Conservation (phyloP, 495 filamentous ascomycete species). For the Bombardia bombarda region DNA sequence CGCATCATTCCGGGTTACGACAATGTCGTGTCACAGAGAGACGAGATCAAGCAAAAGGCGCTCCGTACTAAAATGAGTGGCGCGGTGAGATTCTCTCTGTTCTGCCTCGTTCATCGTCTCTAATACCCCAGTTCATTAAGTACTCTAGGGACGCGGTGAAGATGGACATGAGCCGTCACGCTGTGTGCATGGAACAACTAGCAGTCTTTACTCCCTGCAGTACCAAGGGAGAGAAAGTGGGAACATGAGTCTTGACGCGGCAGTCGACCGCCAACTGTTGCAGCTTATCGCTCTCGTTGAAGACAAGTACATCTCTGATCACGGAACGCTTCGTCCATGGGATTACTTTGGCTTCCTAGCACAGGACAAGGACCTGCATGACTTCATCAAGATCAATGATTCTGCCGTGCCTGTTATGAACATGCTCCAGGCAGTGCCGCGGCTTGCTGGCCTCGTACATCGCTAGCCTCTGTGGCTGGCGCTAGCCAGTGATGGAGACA, state of each 20-base stretch:
- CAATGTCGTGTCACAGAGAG: conserved; percentile 25
- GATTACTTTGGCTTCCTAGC: conserved; percentile 43
- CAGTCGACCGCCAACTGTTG: conserved; percentile 36
- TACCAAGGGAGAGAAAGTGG: conserved; percentile 21
- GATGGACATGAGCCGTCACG: too few species aligned
- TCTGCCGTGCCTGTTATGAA: conserved; percentile 22
- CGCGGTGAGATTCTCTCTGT: not conserved
- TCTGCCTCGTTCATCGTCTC: too few species aligned
- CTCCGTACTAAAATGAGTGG: conserved; percentile 21
- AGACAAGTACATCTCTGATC: conserved; percentile 40
- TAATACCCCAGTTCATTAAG: too few species aligned
- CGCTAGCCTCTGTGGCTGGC: conserved; percentile 16
- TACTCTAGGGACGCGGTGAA: too few species aligned
- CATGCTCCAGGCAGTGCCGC: conserved; percentile 15
- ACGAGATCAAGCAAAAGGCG: conserved; percentile 22
- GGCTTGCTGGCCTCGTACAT: conserved; percentile 27
- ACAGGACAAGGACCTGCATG: conserved; percentile 39
- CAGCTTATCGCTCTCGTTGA: conserved; percentile 39
- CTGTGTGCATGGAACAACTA: too few species aligned
- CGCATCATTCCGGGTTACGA: conserved; percentile 36
- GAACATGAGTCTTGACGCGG: conserved; percentile 36
- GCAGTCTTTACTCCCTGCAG: too few species aligned
- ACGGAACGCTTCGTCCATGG: too few species aligned
- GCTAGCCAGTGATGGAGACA: conserved; percentile 15
- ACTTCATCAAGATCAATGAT: conserved; percentile 34